Conservation (phyloP, 345 rosid genomes). For the Camelina sativa region DNA sequence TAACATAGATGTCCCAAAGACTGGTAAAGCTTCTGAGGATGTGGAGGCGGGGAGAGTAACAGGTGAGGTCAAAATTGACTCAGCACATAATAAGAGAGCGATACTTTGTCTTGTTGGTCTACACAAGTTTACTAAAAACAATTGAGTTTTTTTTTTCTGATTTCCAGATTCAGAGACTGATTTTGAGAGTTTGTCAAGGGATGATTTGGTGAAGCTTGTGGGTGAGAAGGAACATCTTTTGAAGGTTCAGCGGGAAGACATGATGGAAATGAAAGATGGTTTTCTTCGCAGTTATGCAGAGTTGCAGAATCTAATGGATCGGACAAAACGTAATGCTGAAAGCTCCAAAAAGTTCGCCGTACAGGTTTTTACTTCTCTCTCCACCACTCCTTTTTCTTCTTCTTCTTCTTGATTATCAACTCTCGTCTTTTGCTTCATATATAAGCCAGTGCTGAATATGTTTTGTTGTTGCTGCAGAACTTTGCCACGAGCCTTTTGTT, state of each 20-base stretch:
- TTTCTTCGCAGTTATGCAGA: constrained; percentile 78
- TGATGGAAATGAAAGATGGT: constrained; percentile 75
- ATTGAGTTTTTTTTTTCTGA: constrained; percentile 49
- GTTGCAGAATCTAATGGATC: constrained; percentile 85
- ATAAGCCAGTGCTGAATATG: constrained; percentile 2
- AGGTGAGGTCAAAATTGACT: constrained; percentile 45
- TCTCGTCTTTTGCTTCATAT: constrained; percentile 4
- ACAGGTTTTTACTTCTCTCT: constrained; percentile 52
- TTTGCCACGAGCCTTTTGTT: constrained; percentile 84
- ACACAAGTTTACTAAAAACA: constrained; percentile 53
- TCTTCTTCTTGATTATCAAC: not conserved
- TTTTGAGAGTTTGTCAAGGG: constrained; percentile 65
- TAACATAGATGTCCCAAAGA: constrained; percentile 39
- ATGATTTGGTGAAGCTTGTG: constrained; percentile 77
- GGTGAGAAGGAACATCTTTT: constrained; percentile 78
- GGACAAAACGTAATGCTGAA: constrained; percentile 89
- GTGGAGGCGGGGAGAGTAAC: constrained; percentile 36
- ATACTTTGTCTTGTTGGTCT: constrained; percentile 35
- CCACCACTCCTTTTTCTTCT: not conserved
- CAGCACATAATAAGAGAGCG: constrained; percentile 35
- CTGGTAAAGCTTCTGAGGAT: constrained; percentile 42
- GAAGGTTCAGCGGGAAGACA: constrained; percentile 62
- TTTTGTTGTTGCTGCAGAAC: constrained; percentile 51
- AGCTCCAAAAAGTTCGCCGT: constrained; percentile 84
- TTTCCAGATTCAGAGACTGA: constrained; percentile 67